These are phyloP conservation scores for Phascolomyces articulosus DNA, from an alignment of 371 early-diverging fungal genomes.

Conservation along the genomic window DNA sequence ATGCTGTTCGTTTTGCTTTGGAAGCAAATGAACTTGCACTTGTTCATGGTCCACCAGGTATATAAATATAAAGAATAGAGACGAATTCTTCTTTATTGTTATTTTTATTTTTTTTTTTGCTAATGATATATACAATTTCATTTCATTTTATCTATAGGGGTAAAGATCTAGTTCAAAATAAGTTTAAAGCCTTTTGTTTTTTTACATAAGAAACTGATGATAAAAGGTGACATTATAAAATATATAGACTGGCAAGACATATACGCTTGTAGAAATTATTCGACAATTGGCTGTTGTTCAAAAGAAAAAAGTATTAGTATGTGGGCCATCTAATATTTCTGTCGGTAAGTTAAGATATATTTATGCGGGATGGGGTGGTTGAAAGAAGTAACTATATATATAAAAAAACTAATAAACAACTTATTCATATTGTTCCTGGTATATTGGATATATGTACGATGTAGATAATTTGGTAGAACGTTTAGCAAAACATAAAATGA, in stretches of 20 bases:
- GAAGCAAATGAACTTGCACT: constrained; percentile 71
- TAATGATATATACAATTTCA: neutral
- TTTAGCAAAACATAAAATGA: constrained; percentile 57
- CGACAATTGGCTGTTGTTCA: constrained; percentile 70
- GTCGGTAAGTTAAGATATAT: constrained; percentile 66
- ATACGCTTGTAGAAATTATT: constrained; percentile 88
- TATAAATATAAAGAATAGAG: neutral
- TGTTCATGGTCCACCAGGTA: constrained; percentile 89
- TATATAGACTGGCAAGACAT: constrained; percentile 89
- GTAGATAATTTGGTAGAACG: constrained; percentile 87
- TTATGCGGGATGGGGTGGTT: too few species aligned
- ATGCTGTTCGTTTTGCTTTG: constrained; percentile 74
- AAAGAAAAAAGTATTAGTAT: constrained; percentile 81
- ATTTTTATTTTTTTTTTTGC: neutral
- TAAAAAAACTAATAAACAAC: too few species aligned
- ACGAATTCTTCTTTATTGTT: too few species aligned
- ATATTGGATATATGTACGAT: too few species aligned
- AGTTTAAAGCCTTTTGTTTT: too few species aligned
- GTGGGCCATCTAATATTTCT: constrained; percentile 94
- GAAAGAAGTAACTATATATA: too few species aligned
- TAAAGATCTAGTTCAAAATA: too few species aligned
- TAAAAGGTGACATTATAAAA: too few species aligned
- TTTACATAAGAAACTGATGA: too few species aligned
- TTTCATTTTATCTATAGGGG: neutral
- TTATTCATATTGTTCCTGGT: too few species aligned